These are phyloP conservation scores for Hypsizygus ulmarius DNA, from an alignment of 1,284 basidiomycete genomes.

Conservation along the genomic window DNA sequence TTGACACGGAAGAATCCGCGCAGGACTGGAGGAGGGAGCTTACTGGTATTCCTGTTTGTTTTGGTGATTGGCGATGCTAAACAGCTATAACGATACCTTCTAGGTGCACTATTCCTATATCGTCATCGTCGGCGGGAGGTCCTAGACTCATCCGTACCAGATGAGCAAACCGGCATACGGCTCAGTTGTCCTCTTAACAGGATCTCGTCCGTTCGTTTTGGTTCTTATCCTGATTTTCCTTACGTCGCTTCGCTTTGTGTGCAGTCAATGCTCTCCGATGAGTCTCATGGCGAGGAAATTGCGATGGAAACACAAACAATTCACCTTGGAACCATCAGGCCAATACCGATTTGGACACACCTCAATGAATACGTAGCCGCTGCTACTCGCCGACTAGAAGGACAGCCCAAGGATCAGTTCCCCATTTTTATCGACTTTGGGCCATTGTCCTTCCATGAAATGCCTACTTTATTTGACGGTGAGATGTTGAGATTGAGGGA, in stretches of 20 bases:
- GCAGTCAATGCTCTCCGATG: constrained; percentile 19
- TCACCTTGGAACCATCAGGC: constrained; percentile 32
- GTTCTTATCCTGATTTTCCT: constrained; percentile 21
- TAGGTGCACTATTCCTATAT: constrained; percentile 47
- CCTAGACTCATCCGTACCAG: constrained; percentile 29
- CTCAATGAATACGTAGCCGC: constrained; percentile 27
- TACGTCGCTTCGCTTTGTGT: constrained; percentile 25
- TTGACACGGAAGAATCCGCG: constrained; percentile 61
- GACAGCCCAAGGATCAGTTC: constrained; percentile 17
- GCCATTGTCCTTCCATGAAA: constrained; percentile 36
- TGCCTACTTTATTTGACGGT: constrained; percentile 12
- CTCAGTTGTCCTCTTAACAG: constrained; percentile 55
- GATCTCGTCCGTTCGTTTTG: constrained; percentile 31
- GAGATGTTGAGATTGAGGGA: constrained; percentile 26
- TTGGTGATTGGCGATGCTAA: neutral
- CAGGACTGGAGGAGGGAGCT: constrained; percentile 60
- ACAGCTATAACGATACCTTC: neutral
- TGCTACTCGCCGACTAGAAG: constrained; percentile 28
- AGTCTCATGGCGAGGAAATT: constrained; percentile 16
- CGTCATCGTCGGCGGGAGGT: constrained; percentile 40
- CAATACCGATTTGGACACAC: constrained; percentile 27
- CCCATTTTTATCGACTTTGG: constrained; percentile 44
- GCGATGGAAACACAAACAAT: constrained; percentile 26
- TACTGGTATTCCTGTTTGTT: constrained; percentile 32
- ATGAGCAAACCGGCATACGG: constrained; percentile 46